Evolutionary conservation across 2,329 filamentous ascomycete species (phyloP).

Genomic region (Epichloe sibirici): DNA sequence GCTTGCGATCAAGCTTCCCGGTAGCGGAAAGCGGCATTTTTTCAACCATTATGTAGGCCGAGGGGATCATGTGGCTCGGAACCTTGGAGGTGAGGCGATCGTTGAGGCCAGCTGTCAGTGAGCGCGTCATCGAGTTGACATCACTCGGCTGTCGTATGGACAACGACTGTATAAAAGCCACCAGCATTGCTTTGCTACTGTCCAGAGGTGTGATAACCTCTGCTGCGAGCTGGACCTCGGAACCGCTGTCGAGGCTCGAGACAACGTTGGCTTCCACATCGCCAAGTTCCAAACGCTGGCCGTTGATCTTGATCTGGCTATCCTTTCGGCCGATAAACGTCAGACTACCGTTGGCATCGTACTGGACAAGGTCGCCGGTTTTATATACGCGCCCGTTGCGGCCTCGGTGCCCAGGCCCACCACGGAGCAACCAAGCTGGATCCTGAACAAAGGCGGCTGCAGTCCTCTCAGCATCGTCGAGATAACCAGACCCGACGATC

Average conservation of each 20-base stretch:
- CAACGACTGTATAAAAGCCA: constrained; percentile 3
- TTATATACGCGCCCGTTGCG: constrained; percentile 9
- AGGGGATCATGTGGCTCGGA: constrained; percentile 2
- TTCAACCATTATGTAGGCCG: constrained; percentile 1
- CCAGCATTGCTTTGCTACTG: constrained; percentile 1
- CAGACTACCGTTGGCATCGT: constrained; percentile 22
- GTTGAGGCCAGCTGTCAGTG: neutral
- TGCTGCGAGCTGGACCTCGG: neutral
- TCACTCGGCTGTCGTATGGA: neutral
- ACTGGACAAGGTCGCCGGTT: constrained; percentile 15
- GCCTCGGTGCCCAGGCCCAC: constrained; percentile 13
- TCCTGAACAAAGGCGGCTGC: constrained; percentile 10
- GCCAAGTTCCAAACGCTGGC: constrained; percentile 16
- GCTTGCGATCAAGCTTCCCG: constrained; percentile 3
- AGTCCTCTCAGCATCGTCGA: constrained; percentile 12
- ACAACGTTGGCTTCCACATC: constrained; percentile 4
- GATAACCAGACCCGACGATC: constrained; percentile 14
- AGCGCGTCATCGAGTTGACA: too few relatives aligned
- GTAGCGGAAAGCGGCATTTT: constrained; percentile 1
- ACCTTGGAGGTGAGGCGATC: neutral
- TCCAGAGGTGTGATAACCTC: constrained; percentile 5
- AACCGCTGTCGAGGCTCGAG: neutral
- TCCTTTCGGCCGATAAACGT: constrained; percentile 37
- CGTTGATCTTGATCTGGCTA: constrained; percentile 41
- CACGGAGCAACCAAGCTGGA: constrained; percentile 12